Percentiles rank a stretch among this genome's conserved stretches.
Evolutionary conservation across 2,329 filamentous ascomycete species (phyloP).

Genomic region (Penicillium capsulatum): DNA sequence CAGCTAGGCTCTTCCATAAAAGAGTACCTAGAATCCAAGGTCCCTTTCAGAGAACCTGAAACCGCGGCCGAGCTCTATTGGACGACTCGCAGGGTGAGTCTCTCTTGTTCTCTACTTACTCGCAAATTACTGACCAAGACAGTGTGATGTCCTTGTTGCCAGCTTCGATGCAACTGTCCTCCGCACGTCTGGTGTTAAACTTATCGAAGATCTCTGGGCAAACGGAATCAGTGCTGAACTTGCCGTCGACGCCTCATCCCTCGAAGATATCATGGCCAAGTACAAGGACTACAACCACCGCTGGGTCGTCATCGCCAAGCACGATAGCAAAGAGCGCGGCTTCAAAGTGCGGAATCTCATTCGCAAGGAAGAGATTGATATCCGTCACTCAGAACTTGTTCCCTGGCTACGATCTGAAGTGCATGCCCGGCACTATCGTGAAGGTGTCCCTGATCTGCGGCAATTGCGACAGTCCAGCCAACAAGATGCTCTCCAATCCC

Average conservation of each 20-base stretch:
- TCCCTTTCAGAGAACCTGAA: constrained; percentile 65
- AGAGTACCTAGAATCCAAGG: constrained; percentile 49
- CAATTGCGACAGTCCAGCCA: constrained; percentile 41
- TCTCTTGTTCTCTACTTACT: neutral
- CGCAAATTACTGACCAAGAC: constrained; percentile 9
- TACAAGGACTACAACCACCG: constrained; percentile 73
- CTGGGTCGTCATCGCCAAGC: constrained; percentile 85
- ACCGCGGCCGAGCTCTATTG: constrained; percentile 60
- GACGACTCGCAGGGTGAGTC: constrained; percentile 58
- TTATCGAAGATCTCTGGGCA: constrained; percentile 75
- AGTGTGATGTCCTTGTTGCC: constrained; percentile 86
- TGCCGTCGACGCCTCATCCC: constrained; percentile 70
- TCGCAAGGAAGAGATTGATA: constrained; percentile 75
- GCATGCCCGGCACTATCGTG: constrained; percentile 67
- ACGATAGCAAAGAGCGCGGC: constrained; percentile 52
- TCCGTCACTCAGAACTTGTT: constrained; percentile 69
- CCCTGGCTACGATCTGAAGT: constrained; percentile 76
- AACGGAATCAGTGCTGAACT: constrained; percentile 85
- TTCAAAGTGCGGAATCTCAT: constrained; percentile 76
- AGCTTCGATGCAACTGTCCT: constrained; percentile 77
- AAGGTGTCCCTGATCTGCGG: constrained; percentile 45
- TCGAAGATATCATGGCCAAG: constrained; percentile 66
- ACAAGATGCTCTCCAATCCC: constrained; percentile 33
- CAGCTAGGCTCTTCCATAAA: constrained; percentile 63
- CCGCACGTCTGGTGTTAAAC: constrained; percentile 68